Base-by-base conservation (phyloP, 306 rosid species). In the Oemleria cerasiformis region DNA sequence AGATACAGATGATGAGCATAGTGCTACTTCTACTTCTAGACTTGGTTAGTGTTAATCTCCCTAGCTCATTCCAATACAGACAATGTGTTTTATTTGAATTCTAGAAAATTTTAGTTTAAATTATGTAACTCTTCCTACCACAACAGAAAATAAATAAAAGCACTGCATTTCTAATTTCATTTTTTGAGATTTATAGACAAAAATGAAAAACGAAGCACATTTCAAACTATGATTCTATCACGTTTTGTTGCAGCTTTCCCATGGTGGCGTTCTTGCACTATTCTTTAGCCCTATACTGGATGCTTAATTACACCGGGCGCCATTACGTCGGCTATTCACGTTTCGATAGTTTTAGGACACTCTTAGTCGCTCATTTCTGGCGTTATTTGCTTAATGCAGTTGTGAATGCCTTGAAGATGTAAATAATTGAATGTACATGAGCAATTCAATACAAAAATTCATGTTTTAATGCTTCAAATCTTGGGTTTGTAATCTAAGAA, bases 241-340 rank as follows among this genome's bases (percentile, higher is more conserved):
- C 45, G 20, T 63, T 70, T 77, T 71, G 59, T 75, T 80, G 87
- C 74, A 70, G 81, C 60, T 13, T 75, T 67, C 66, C 62, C 82
- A 68, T n/a, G 87, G 79, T 70, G 75, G 63, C 41, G 62, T 56
- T 73, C 77, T 63, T 88, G 92, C 79, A 74, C 71, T 65, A 83
- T 88, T 76, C 92, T 87, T 45, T 90, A 78, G 65, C 67, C 71
- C 39, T 45, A 21, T 7, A 44, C 20, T 44, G 63, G 66, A 45
- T 62, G 74, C 38, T 11, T 16, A 44, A n/a, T 68, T 25, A 19
- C 65, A 44, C 67, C 70, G 50, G 78, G 73, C 53, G 17, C 15
- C 70, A 5, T 63, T 45, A 63, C 25, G 44, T 71, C 65, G 49
- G 19, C 53, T 14, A 7, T 59, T 57, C 57, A 53, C 23, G 63